A percentile compares a stretch with the other conserved stretches of the same genome.
phyloP scores from a whole-genome alignment of 306 rosid species.

The Cicer cuneatum region DNA sequence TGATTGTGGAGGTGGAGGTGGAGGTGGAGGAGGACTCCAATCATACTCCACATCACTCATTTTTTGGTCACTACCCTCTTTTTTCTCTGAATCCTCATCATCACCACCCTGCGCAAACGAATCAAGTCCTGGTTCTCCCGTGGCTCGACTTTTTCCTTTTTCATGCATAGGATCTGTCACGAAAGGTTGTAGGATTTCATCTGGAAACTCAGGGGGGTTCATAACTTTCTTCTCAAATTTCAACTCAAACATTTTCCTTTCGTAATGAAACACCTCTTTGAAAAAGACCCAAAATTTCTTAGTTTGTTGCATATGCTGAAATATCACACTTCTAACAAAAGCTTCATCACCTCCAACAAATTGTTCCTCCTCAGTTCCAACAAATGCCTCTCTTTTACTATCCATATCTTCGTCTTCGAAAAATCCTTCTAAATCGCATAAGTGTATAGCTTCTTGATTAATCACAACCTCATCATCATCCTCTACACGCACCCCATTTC shows the following conservation, averaged over 20 bases:
- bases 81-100: background rate
- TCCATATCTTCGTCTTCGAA: no score
- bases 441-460: background rate
- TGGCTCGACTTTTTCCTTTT: background rate
- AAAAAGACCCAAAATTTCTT: background rate
- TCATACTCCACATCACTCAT: no score
- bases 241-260: background rate
- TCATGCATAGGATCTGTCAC: background rate
- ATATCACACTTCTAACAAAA: background rate
- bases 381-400: no score
- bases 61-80: background rate
- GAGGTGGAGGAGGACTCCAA: no score
- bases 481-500: background rate
- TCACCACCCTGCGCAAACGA: background rate
- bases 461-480: background rate
- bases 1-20: no score
- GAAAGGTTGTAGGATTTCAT: background rate
- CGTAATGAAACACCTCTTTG: background rate
- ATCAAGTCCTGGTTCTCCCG: background rate
- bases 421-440: no score
- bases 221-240: no score
- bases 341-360: background rate
- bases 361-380: background rate
- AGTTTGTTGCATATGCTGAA: background rate
- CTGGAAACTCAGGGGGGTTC: background rate